These are phyloP conservation scores for Penicillium ochrochloron DNA, from an alignment of 495 filamentous ascomycete species.

Conservation along the genomic window DNA sequence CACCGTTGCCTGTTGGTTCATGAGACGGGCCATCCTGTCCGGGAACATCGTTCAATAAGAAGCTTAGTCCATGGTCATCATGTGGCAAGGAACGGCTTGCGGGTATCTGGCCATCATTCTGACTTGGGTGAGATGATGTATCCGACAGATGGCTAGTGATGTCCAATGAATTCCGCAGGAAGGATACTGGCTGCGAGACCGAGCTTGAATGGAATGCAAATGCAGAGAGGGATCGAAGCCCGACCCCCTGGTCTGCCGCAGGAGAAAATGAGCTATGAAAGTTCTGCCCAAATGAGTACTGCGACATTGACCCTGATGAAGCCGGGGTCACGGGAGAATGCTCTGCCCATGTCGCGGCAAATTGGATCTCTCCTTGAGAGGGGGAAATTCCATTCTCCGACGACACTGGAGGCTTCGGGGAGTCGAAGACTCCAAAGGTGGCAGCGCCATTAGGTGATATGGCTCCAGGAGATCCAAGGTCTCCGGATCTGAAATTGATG, in stretches of 20 bases:
- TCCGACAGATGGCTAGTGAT: constrained; percentile 16
- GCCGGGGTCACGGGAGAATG: constrained; percentile 27
- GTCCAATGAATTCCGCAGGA: constrained; percentile 40
- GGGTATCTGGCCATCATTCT: constrained; percentile 15
- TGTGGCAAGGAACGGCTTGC: neutral
- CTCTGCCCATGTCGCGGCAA: constrained; percentile 32
- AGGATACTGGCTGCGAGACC: constrained; percentile 43
- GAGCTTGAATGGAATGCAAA: constrained; percentile 39
- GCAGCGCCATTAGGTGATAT: constrained; percentile 27
- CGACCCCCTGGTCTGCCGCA: constrained; percentile 35
- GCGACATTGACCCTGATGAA: constrained; percentile 22
- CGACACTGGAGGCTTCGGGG: constrained; percentile 31
- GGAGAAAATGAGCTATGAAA: constrained; percentile 33
- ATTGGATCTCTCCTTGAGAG: constrained; percentile 25
- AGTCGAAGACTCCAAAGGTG: constrained; percentile 30
- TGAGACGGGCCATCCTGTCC: neutral
- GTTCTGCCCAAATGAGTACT: constrained; percentile 28
- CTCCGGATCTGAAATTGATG: constrained; percentile 17
- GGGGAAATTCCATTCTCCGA: constrained; percentile 30
- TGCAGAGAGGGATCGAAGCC: constrained; percentile 35
- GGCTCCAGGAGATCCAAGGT: constrained; percentile 20
- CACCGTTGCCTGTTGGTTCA: neutral
- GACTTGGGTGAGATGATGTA: constrained; percentile 7
- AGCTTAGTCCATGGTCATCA: constrained; percentile 17
- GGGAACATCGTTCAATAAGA: neutral